These are phyloP conservation scores for Tolypocladium sp. DNA, from an alignment of 2,329 filamentous ascomycete genomes.

Conservation along the genomic window DNA sequence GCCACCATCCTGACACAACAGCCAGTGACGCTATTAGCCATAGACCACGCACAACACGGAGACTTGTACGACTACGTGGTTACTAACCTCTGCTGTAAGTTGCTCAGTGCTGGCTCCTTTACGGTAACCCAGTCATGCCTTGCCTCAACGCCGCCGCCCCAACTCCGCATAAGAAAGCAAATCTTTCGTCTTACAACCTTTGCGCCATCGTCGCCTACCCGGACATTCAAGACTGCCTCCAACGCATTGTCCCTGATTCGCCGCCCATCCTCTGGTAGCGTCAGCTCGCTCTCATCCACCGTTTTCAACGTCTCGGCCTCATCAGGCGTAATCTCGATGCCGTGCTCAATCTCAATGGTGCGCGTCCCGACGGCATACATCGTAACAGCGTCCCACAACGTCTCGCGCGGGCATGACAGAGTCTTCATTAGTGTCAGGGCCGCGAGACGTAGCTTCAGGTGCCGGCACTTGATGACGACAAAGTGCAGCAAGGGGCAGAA, in stretches of 20 bases:
- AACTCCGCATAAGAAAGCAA: background rate
- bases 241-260: background rate
- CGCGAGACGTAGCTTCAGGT: constrained; percentile 21
- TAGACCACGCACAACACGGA: too few species aligned
- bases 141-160: background rate
- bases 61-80: too few species aligned
- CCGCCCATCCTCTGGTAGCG: background rate
- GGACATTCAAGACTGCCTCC: background rate
- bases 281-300: background rate
- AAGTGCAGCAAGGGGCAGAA: constrained; percentile 28
- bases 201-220: background rate
- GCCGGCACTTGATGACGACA: constrained; percentile 27
- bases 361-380: constrained; percentile 21
- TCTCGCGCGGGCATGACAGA: constrained; percentile 21
- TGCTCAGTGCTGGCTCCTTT: too few species aligned
- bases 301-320: constrained; percentile 3
- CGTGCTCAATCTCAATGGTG: constrained; percentile 30
- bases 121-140: background rate
- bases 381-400: constrained; percentile 23
- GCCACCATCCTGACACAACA: too few species aligned
- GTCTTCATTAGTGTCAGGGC: constrained; percentile 22
- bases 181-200: background rate
- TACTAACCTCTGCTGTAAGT: too few species aligned
- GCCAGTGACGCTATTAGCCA: too few species aligned
- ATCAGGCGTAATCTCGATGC: constrained; percentile 13